These are phyloP conservation scores for Vigna nakashimae DNA, from an alignment of 306 rosid species.

Conservation along the genomic window DNA sequence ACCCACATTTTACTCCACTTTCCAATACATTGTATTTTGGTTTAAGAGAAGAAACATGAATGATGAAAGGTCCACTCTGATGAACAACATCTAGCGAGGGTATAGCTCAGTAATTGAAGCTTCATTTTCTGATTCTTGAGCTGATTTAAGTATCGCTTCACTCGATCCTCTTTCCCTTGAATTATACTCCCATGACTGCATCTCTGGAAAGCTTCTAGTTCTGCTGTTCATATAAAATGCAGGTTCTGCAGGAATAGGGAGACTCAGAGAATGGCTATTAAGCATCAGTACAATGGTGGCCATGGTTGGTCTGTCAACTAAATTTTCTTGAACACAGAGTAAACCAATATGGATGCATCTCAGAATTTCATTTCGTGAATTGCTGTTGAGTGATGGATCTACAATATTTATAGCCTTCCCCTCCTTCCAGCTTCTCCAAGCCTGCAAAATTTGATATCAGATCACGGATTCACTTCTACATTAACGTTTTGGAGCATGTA, in stretches of 20 bases:
- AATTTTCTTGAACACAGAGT: neutral
- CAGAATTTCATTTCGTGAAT: neutral
- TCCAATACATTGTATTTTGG: no score
- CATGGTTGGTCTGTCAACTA: neutral
- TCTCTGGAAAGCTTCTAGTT: neutral
- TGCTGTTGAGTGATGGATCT: neutral
- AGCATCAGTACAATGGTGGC: neutral
- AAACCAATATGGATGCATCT: slow-evolving; percentile 15
- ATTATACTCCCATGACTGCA: neutral
- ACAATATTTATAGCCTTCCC: neutral
- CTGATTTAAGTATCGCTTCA: neutral
- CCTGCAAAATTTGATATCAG: neutral
- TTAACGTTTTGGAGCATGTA: neutral
- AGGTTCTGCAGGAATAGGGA: neutral
- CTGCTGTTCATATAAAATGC: neutral
- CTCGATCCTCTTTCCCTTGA: neutral
- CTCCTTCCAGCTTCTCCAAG: neutral
- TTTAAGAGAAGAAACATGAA: no score
- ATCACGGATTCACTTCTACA: neutral
- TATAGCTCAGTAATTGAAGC: neutral
- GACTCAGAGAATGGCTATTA: neutral
- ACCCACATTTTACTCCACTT: no score
- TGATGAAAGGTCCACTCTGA: no score
- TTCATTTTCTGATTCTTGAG: neutral
- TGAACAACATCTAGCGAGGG: neutral